A percentile compares a stretch with the other conserved stretches of the same genome.
Conservation (phyloP, 352 stramenopile species). For the Elongisporangium prolatum region DNA sequence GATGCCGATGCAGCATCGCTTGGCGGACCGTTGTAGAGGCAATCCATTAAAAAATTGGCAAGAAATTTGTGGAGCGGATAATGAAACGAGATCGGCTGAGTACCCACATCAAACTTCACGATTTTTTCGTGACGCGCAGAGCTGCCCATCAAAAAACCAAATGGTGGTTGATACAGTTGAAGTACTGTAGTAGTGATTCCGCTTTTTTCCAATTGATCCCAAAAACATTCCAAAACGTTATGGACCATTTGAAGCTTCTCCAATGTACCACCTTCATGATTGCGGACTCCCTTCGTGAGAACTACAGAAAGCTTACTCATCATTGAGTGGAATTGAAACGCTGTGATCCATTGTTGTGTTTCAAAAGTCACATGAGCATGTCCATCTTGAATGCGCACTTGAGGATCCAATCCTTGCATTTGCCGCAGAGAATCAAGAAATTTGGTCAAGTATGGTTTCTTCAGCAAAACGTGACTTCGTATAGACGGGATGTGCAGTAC, state of each 20-base stretch:
- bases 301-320: constrained; percentile 61
- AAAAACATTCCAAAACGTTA: constrained; percentile 72
- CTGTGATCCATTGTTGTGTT: constrained; percentile 90
- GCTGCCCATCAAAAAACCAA: constrained; percentile 52
- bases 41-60: constrained; percentile 76
- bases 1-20: constrained; percentile 9
- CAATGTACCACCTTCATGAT: constrained; percentile 33
- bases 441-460: constrained; percentile 51
- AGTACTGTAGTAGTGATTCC: constrained; percentile 38
- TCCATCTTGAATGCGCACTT: constrained; percentile 69
- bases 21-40: constrained; percentile 44
- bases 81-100: constrained; percentile 85
- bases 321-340: constrained; percentile 88
- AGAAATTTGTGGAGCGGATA: constrained; percentile 86
- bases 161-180: constrained; percentile 52
- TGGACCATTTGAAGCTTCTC: constrained; percentile 55
- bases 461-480: constrained; percentile 49
- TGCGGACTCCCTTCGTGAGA: constrained; percentile 57
- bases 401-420: constrained; percentile 78
- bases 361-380: constrained; percentile 94
- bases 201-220: constrained; percentile 54
- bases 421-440: constrained; percentile 67
- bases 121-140: constrained; percentile 32
- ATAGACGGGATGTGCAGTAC: constrained; percentile 91
- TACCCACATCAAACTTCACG: constrained; percentile 72